Evolutionary conservation across 352 stramenopile genomes (phyloP).

Genomic region (Phytophthora megakarya): DNA sequence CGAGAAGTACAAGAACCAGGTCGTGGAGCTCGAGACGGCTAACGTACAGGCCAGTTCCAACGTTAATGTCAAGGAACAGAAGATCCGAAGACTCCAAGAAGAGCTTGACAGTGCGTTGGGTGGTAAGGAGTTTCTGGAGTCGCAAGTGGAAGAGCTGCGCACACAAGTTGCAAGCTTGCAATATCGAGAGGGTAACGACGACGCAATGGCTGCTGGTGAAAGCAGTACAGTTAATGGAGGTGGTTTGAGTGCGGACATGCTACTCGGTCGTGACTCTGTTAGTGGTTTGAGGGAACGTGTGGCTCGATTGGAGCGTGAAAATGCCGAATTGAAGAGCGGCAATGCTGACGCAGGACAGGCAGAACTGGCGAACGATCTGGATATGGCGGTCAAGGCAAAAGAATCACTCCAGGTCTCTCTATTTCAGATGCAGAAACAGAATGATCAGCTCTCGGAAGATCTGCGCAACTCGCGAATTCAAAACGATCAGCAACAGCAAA

Average conservation of each 20-base stretch:
- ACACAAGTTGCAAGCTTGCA: slow-evolving; percentile 65
- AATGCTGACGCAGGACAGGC: slow-evolving; percentile 53
- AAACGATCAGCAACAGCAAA: slow-evolving; percentile 37
- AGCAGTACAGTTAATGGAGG: slow-evolving; percentile 37
- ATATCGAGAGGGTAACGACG: slow-evolving; percentile 47
- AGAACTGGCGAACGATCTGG: slow-evolving; percentile 70
- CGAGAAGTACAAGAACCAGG: slow-evolving; percentile 90
- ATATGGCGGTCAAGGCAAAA: slow-evolving; percentile 79
- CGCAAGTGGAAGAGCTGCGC: slow-evolving; percentile 80
- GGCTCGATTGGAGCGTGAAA: slow-evolving; percentile 78
- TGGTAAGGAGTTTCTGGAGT: slow-evolving; percentile 87
- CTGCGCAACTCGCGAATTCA: slow-evolving; percentile 47
- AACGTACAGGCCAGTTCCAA: slow-evolving; percentile 82
- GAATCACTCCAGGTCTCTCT: slow-evolving; percentile 69
- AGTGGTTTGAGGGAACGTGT: slow-evolving; percentile 61
- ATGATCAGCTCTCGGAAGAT: slow-evolving; percentile 74
- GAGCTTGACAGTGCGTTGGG: slow-evolving; percentile 81
- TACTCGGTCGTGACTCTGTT: slow-evolving; percentile 71
- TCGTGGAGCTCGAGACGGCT: slow-evolving; percentile 84
- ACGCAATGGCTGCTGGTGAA: slow-evolving; percentile 40
- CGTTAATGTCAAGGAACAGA: slow-evolving; percentile 82
- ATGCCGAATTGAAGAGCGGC: slow-evolving; percentile 62
- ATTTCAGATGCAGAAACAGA: slow-evolving; percentile 77
- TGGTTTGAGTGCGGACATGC: slow-evolving; percentile 61
- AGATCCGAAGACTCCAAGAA: slow-evolving; percentile 81